Evolutionary conservation across 495 filamentous ascomycete species (phyloP).

Genomic region (Rostrohypoxylon terebratum): DNA sequence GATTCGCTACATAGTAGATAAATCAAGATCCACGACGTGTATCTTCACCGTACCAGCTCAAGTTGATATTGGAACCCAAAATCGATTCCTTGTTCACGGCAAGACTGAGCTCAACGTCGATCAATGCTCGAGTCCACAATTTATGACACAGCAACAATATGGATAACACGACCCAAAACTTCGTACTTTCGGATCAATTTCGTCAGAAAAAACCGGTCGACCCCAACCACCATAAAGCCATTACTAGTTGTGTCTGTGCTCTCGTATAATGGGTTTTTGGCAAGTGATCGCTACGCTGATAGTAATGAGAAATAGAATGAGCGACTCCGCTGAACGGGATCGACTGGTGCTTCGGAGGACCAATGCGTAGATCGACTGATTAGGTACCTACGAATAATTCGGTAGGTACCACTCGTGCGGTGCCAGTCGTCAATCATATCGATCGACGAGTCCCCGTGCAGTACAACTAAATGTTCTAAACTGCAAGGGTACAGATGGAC

Average conservation of each 20-base stretch:
- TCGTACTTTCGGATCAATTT: background rate
- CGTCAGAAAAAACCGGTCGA: background rate
- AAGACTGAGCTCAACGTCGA: background rate
- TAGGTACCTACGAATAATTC: background rate
- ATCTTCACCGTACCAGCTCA: background rate
- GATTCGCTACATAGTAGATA: background rate
- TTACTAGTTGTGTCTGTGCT: background rate
- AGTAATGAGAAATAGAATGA: background rate
- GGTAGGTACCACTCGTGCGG: background rate
- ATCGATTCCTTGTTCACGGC: background rate
- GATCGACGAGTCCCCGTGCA: background rate
- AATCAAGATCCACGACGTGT: background rate
- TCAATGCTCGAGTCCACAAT: background rate
- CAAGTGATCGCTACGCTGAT: background rate
- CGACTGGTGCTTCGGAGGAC: background rate
- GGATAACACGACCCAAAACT: background rate
- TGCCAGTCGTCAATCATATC: background rate
- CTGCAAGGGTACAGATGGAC: background rate
- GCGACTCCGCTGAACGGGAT: background rate
- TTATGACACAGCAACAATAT: background rate
- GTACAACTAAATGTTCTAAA: background rate
- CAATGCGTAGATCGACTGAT: background rate
- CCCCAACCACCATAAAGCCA: background rate
- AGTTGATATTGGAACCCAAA: background rate
- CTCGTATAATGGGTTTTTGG: background rate